A percentile compares a stretch with the other conserved stretches of the same genome.
Evolutionary conservation across 768 basidiomycete species (phyloP).

Genomic region (Termitomyces sp.): DNA sequence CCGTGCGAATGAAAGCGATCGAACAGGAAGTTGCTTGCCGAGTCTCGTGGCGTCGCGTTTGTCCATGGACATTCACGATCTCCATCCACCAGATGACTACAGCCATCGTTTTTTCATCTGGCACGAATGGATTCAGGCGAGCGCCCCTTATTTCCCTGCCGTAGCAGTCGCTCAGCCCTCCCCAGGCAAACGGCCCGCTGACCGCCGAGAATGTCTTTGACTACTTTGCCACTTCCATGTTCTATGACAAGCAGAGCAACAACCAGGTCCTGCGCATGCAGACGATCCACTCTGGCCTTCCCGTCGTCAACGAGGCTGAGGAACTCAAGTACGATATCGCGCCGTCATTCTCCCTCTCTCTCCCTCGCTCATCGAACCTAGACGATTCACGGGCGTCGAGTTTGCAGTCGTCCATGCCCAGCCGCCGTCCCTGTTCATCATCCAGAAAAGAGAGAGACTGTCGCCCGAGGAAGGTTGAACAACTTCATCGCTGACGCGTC

Average conservation of each 20-base stretch:
- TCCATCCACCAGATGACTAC: conserved; percentile 79
- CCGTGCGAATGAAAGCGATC: conserved; percentile 23
- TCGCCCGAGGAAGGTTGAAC: conserved; percentile 77
- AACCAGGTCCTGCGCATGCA: conserved; percentile 94
- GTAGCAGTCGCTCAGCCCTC: conserved; percentile 3
- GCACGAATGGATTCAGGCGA: conserved; percentile 85
- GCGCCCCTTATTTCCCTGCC: conserved; percentile 1
- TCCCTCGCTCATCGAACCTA: conserved; percentile 6
- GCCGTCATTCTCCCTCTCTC: neutral
- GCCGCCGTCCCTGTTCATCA: conserved; percentile 79
- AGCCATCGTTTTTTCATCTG: conserved; percentile 82
- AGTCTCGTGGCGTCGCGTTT: conserved; percentile 5
- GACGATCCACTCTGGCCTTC: conserved; percentile 78
- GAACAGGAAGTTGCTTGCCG: conserved; percentile 1
- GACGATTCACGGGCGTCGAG: conserved; percentile 84
- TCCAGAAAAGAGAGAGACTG: conserved; percentile 82
- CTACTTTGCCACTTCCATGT: conserved; percentile 88
- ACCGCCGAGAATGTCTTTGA: conserved; percentile 78
- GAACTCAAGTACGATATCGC: conserved; percentile 64
- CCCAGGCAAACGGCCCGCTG: conserved; percentile 71
- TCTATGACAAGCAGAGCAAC: conserved; percentile 92
- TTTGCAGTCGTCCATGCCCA: conserved; percentile 79
- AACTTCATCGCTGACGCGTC: neutral
- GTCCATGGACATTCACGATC: conserved; percentile 47
- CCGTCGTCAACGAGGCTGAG: conserved; percentile 74